These are phyloP conservation scores for Phytophthora podocarpi DNA, from an alignment of 352 stramenopile genomes.

Conservation along the genomic window DNA sequence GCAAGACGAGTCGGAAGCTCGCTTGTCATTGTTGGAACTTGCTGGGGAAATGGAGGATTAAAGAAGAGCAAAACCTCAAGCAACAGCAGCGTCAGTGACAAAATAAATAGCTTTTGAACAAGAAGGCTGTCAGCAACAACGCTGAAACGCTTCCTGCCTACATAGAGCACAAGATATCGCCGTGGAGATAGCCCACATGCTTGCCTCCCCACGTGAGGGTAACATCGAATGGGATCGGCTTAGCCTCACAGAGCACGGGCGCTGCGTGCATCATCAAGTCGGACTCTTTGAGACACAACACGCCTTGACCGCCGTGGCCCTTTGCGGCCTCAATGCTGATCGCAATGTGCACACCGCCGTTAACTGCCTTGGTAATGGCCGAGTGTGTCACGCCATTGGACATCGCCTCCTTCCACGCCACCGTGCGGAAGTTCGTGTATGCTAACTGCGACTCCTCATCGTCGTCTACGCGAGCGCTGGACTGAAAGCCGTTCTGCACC, in stretches of 20 bases:
- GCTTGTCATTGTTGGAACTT: conserved; percentile 66
- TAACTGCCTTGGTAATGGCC: conserved; percentile 72
- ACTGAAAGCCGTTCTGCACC: conserved; percentile 74
- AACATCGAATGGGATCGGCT: conserved; percentile 71
- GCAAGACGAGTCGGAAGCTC: conserved; percentile 8
- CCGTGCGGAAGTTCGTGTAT: conserved; percentile 74
- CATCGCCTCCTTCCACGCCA: conserved; percentile 62
- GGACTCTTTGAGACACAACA: conserved; percentile 68
- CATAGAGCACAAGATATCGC: conserved; percentile 51
- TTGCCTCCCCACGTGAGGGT: conserved; percentile 75
- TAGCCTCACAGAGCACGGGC: conserved; percentile 46
- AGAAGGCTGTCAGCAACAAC: neutral
- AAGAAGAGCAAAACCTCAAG: conserved; percentile 4
- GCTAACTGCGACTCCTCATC: conserved; percentile 70
- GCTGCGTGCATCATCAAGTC: conserved; percentile 53
- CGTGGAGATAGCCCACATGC: conserved; percentile 61
- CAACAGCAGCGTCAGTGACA: conserved; percentile 2
- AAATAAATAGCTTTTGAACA: conserved; percentile 29
- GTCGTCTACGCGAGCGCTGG: conserved; percentile 58
- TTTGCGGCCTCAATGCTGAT: conserved; percentile 74
- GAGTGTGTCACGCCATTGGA: conserved; percentile 65
- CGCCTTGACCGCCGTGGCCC: conserved; percentile 60
- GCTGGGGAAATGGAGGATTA: conserved; percentile 16
- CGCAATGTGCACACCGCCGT: conserved; percentile 68
- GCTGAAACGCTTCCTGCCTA: conserved; percentile 18